phyloP scores from a whole-genome alignment of 2,329 filamentous ascomycete genomes.

The Cercospora sp. region DNA sequence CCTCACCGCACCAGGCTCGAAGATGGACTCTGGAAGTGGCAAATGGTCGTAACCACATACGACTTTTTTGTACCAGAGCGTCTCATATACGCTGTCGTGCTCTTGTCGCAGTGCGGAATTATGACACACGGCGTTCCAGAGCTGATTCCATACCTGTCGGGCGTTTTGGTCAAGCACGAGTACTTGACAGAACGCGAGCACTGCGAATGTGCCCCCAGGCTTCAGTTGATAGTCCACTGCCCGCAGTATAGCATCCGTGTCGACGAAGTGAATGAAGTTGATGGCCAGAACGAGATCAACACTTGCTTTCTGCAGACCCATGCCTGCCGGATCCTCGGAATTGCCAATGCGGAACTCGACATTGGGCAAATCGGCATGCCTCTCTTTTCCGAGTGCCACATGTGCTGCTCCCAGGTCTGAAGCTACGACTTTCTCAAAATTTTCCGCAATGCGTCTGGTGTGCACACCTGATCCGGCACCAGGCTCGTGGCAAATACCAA shows the following conservation, averaged over 20 bases:
- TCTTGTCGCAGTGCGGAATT: background rate
- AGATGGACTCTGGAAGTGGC: background rate
- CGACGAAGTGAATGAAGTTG: conserved; percentile 10
- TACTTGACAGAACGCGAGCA: background rate
- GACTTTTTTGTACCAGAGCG: background rate
- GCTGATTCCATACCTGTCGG: background rate
- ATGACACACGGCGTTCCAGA: background rate
- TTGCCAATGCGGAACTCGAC: background rate
- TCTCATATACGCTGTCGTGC: background rate
- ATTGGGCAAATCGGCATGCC: background rate
- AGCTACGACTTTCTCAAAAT: conserved; percentile 5
- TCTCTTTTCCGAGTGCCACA: background rate
- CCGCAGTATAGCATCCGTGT: background rate
- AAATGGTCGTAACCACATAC: conserved; percentile 3
- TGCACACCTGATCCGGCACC: conserved; percentile 10
- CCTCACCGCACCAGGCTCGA: background rate
- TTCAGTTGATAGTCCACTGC: conserved; percentile 8
- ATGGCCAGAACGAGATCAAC: conserved; percentile 10
- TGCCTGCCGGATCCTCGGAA: background rate
- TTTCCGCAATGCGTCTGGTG: conserved; percentile 5
- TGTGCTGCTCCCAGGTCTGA: conserved; percentile 5
- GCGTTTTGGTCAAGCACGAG: background rate
- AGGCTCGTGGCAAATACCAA: conserved; percentile 11
- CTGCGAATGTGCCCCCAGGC: conserved; percentile 11
- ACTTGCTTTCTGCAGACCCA: conserved; percentile 5